Base-by-base conservation (phyloP, 192 early-diverging fungal species). In the Piromyces finnis region DNA sequence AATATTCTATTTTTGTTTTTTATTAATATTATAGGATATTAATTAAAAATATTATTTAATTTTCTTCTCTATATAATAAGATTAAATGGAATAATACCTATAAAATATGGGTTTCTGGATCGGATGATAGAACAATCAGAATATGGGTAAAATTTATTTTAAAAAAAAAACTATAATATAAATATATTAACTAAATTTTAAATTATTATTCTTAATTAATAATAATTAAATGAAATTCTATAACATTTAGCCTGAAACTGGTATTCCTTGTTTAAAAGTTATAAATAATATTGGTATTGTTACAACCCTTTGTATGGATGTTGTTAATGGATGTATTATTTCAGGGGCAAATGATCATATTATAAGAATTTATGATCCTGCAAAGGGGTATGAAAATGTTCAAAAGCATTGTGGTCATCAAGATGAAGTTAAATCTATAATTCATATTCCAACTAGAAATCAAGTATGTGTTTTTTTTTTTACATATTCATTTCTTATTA, bases 241-340 rank as follows among this genome's bases (percentile, higher is more conserved):
- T 32, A 32, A 32, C 9, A 32, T 77, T 84, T 82, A 81, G 86
- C 85, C 82, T 30, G 85, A 85, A 13, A 86, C 86, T 59, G 89
- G 89, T 28, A 84, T 88, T 37, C 89, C 87, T 30, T 84, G 88
- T 78, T 32, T 89, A 27, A 84, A 82, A 26, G 81, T 90, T 11
- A 87, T 88, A 81, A 90, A 90, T 84, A 90, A 90, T 83, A 88
- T 88, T 36, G 85, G 84, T 14, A 86, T 87, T 15, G 86, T 89
- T 1, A 89, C 89, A 17, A 88, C 89, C 0, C 78, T 90, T 7
- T 88, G 86, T 80, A 79, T 90, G 29, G 89, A 90, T 81, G 12
- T 77, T 1, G 78, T 88, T 0, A 89, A 88, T 79, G 88, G 88
- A 4, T 87, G 87, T 78, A 83, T 90, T 59, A 84, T 90, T 26